Base-by-base conservation (phyloP, 495 filamentous ascomycete species). In the Xylaria grammica region DNA sequence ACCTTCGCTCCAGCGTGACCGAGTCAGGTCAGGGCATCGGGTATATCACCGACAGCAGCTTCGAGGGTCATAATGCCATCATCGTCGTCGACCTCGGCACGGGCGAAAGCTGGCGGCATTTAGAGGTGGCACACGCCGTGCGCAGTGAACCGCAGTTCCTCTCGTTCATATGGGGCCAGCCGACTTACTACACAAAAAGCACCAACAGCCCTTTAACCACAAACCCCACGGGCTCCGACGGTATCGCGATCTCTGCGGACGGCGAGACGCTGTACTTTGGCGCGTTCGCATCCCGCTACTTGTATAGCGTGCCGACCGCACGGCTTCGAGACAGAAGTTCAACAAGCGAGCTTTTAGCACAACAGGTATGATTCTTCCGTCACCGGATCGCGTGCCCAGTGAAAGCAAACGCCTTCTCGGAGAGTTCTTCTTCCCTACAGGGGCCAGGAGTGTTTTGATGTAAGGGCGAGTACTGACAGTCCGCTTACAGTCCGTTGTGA, bases 31-130 rank as follows among this genome's bases (percentile, higher is more conserved):
- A 69, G 19, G 76, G 78, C 24, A 75, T 79, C 38, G 78, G 71
- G 27, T 78, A 78, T 52, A 74, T 81, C 24, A 69, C 75, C 45
- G 78, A 81, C 64, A 76, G 72, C 63, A 75, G 70, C 42, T 75
- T 76, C 49, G 74, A 80, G 71, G 76, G 77, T 24, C 71, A 76
- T 30, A 74, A 71, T 6, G 78, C 75, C 19, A 78, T 81, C 56
- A 76, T 81, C 54, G 75, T 80, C 65, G 65, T 80, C 63, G 76
- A 80, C 64, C 74, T 81, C 22, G 72, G 68, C 17, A 78, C 79
- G 22, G 74, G 76, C 20, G 72, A 75, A 26, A 74, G 72, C 29
- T 80, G 76, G 77, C 73, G 78, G 11, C 78, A 75, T 13, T 67
- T 80, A 27, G 69, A 70, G 44, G 66, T 79, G 30, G 75, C 77